Percentiles rank a stretch among this genome's conserved stretches.
phyloP scores from a whole-genome alignment of 2,329 filamentous ascomycete species.

The Hypomyces rosellus region DNA sequence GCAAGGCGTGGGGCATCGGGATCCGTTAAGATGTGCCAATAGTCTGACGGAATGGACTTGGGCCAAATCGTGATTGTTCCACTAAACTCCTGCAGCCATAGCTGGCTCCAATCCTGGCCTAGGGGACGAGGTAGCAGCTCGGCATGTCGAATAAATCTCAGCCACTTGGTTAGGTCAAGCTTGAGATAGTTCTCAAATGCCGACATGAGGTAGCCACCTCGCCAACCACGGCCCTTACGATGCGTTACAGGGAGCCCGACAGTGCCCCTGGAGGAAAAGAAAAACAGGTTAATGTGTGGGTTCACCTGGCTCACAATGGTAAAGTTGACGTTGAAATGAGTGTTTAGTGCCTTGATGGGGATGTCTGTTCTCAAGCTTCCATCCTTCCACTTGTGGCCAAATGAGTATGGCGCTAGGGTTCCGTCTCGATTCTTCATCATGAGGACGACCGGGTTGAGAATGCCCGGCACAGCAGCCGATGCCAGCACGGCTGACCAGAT shows the following conservation, averaged over 20 bases:
- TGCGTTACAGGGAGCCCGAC: conserved; percentile 93
- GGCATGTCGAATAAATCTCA: conserved; percentile 86
- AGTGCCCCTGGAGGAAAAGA: conserved; percentile 89
- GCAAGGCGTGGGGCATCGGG: conserved; percentile 69
- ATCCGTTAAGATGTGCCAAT: conserved; percentile 79
- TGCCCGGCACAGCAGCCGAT: conserved; percentile 91
- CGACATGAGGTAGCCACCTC: conserved; percentile 87
- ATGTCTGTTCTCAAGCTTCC: conserved; percentile 92
- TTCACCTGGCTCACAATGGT: conserved; percentile 87
- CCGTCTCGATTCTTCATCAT: conserved; percentile 81
- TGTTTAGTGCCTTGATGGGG: conserved; percentile 84
- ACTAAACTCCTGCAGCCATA: conserved; percentile 92
- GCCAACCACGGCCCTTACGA: conserved; percentile 87
- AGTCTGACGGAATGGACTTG: conserved; percentile 70
- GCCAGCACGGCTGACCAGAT: conserved; percentile 97
- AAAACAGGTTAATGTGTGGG: conserved; percentile 97
- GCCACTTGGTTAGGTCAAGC: conserved; percentile 94
- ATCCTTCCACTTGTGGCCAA: conserved; percentile 99
- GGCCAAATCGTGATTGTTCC: conserved; percentile 98
- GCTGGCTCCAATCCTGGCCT: conserved; percentile 93
- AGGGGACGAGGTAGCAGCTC: conserved; percentile 85
- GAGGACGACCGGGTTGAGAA: conserved; percentile 89
- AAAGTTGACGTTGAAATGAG: conserved; percentile 98
- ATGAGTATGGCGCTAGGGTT: conserved; percentile 79
- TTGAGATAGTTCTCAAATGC: conserved; percentile 94